phyloP scores from a whole-genome alignment of 2,329 filamentous ascomycete species.

The Trichocomaceae sp. region DNA sequence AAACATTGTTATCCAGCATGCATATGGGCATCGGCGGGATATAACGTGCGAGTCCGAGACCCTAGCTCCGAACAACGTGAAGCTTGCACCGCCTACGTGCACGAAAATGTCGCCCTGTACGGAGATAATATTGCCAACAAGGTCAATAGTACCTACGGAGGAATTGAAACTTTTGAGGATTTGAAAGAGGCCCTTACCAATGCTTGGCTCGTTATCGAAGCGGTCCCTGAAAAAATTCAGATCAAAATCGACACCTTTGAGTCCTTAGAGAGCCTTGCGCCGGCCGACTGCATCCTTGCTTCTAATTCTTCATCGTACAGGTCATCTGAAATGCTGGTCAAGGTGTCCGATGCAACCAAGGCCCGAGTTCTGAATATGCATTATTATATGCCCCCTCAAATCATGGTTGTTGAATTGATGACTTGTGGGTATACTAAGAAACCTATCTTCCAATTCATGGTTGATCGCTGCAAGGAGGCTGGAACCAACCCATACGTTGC shows the following conservation, averaged over 20 bases:
- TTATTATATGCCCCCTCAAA: constrained; percentile 46
- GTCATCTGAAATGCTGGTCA: constrained; percentile 43
- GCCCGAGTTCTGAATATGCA: constrained; percentile 44
- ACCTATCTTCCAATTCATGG: constrained; percentile 43
- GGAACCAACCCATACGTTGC: constrained; percentile 41
- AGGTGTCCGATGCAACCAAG: constrained; percentile 34
- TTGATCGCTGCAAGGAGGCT: constrained; percentile 33
- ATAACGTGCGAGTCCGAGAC: constrained; percentile 25
- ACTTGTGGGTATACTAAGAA: constrained; percentile 41
- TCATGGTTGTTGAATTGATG: constrained; percentile 49
- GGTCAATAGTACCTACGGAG: background rate
- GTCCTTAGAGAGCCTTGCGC: constrained; percentile 36
- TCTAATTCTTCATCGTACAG: constrained; percentile 51
- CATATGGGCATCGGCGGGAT: constrained; percentile 30
- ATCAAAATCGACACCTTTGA: constrained; percentile 1
- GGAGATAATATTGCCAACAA: background rate
- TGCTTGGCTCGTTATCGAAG: constrained; percentile 2
- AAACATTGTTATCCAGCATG: constrained; percentile 19
- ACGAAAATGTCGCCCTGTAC: background rate
- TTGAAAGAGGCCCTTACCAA: background rate
- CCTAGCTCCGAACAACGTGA: constrained; percentile 25
- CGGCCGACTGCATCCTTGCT: constrained; percentile 44
- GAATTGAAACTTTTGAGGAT: background rate
- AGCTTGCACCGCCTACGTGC: constrained; percentile 16
- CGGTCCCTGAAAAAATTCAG: background rate